A percentile compares a stretch with the other conserved stretches of the same genome.
phyloP scores from a whole-genome alignment of 1,284 basidiomycete species.

The Bondarzewia mesenterica region DNA sequence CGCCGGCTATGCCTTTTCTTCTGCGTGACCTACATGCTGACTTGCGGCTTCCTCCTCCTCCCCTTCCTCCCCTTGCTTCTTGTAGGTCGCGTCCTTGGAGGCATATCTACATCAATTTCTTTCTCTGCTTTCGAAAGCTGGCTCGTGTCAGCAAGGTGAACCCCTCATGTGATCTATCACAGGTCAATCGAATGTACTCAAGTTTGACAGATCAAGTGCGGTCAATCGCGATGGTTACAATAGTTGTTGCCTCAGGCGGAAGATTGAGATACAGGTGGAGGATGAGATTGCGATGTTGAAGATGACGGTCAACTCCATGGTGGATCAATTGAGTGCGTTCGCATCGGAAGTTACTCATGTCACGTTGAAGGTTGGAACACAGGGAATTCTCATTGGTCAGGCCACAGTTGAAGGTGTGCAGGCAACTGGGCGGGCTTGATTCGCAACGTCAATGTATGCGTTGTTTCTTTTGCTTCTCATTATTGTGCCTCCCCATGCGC shows the following conservation, averaged over 20 bases:
- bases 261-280: constrained; percentile 86
- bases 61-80: constrained; percentile 49
- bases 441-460: constrained; percentile 78
- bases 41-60: constrained; percentile 53
- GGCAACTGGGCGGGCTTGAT: constrained; percentile 94
- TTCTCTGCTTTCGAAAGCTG: constrained; percentile 72
- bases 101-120: constrained; percentile 65
- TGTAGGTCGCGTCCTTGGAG: constrained; percentile 54
- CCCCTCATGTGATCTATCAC: constrained; percentile 13
- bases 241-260: constrained; percentile 89
- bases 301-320: constrained; percentile 83
- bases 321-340: constrained; percentile 85
- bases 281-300: constrained; percentile 87
- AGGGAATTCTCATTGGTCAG: constrained; percentile 90
- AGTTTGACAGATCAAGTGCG: constrained; percentile 93
- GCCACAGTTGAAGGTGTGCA: constrained; percentile 89
- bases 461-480: constrained; percentile 6
- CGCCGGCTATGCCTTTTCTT: constrained; percentile 58
- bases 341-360: constrained; percentile 94
- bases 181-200: constrained; percentile 92
- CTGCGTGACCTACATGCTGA: constrained; percentile 52
- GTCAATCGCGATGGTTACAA: constrained; percentile 87
- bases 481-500: neutral
- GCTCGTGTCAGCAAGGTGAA: constrained; percentile 52
- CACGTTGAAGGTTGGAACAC: constrained; percentile 86